phyloP scores from a whole-genome alignment of 2,329 filamentous ascomycete species.

The Cordyceps tenuipes region DNA sequence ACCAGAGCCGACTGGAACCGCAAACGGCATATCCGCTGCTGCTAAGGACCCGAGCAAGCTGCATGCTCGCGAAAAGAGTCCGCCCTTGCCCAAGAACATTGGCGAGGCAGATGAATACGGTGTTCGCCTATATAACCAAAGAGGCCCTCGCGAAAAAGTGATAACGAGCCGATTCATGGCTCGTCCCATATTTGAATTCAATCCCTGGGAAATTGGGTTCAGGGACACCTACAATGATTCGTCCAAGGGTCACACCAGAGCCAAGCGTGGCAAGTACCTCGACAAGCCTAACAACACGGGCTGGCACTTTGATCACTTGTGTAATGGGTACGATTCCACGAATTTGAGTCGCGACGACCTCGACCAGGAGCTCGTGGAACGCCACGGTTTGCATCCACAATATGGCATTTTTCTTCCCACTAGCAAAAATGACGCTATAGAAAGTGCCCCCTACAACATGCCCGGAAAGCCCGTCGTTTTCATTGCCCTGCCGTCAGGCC shows the following conservation, averaged over 20 bases:
- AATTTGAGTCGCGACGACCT: conserved; percentile 40
- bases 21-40: conserved; percentile 20
- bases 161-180: conserved; percentile 46
- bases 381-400: conserved; percentile 42
- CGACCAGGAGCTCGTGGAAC: conserved; percentile 41
- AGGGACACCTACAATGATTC: conserved; percentile 50
- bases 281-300: conserved; percentile 45
- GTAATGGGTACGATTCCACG: conserved; percentile 45
- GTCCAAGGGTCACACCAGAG: conserved; percentile 42
- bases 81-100: conserved; percentile 30
- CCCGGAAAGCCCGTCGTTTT: conserved; percentile 41
- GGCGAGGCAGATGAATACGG: conserved; percentile 44
- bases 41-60: conserved; percentile 22
- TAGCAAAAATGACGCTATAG: conserved; percentile 38
- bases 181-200: conserved; percentile 39
- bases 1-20: conserved; percentile 24
- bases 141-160: conserved; percentile 32
- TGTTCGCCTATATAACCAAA: conserved; percentile 35
- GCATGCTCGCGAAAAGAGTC: conserved; percentile 29
- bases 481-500: conserved; percentile 37
- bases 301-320: conserved; percentile 46
- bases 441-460: conserved; percentile 32
- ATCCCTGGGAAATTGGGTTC: conserved; percentile 50
- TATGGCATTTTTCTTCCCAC: conserved; percentile 43
- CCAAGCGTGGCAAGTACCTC: conserved; percentile 45